phyloP scores from a whole-genome alignment of 2,329 filamentous ascomycete species.

The Fusarium circinatum region DNA sequence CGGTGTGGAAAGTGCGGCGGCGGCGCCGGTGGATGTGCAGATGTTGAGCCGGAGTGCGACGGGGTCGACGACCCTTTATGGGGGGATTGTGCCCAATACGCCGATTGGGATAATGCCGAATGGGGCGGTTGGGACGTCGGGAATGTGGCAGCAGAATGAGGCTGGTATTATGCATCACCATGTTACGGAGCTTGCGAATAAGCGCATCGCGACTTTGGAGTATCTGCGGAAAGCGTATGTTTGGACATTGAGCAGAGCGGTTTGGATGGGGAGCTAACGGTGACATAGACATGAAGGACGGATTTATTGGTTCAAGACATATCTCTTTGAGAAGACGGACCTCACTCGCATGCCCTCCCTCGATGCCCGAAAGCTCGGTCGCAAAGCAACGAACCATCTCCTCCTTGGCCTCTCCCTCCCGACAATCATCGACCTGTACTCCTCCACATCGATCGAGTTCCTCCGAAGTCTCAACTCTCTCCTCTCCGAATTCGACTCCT shows the following conservation, averaged over 20 bases:
- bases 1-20: conserved; percentile 27
- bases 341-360: conserved; percentile 86
- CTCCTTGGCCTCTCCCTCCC: conserved; percentile 92
- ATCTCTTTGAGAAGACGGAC: conserved; percentile 87
- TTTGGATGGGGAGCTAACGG: neutral
- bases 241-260: too few relatives aligned
- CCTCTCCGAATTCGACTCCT: conserved; percentile 91
- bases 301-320: conserved; percentile 98
- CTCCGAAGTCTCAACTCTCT: conserved; percentile 87
- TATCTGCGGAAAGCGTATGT: conserved; percentile 92
- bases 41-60: conserved; percentile 58
- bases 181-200: conserved; percentile 86
- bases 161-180: conserved; percentile 64
- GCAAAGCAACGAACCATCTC: conserved; percentile 92
- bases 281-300: conserved; percentile 82
- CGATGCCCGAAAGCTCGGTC: conserved; percentile 82
- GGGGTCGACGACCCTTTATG: conserved; percentile 46
- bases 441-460: conserved; percentile 82
- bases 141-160: conserved; percentile 57
- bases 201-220: conserved; percentile 92
- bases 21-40: conserved; percentile 50
- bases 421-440: conserved; percentile 87
- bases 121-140: conserved; percentile 35
- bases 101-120: conserved; percentile 19
- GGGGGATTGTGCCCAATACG: conserved; percentile 25